A percentile compares a stretch with the other conserved stretches of the same genome.
These are phyloP conservation scores for Colletotrichum sp. DNA, from an alignment of 2,329 filamentous ascomycete genomes.

Conservation along the genomic window DNA sequence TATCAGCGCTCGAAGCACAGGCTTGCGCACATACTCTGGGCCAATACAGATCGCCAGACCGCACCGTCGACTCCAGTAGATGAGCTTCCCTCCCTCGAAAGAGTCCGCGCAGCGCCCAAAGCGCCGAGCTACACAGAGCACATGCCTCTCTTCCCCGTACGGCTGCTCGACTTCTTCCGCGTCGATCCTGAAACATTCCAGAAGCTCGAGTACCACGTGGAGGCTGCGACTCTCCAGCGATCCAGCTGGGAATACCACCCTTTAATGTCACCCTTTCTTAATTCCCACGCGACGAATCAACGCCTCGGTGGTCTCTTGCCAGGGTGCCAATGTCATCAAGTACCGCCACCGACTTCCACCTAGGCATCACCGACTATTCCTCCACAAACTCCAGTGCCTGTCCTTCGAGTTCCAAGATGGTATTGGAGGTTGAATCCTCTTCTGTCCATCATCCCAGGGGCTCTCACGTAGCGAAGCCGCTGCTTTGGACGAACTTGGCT, in stretches of 20 bases:
- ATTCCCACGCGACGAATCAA: neutral
- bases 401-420: neutral
- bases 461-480: neutral
- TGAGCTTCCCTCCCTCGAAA: neutral
- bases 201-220: conserved; percentile 15
- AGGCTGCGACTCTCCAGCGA: neutral
- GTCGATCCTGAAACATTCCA: conserved; percentile 11
- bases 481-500: neutral
- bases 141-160: neutral
- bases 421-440: neutral
- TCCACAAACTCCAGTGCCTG: neutral
- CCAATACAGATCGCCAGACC: neutral
- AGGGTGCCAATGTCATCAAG: neutral
- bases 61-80: neutral
- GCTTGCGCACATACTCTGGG: neutral
- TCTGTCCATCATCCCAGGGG: neutral
- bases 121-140: neutral
- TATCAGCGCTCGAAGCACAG: neutral
- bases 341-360: neutral
- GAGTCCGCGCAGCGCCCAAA: conserved; percentile 9
- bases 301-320: neutral
- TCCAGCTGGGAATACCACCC: neutral
- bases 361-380: too few relatives aligned
- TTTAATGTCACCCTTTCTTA: neutral
- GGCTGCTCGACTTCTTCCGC: neutral